phyloP scores from a whole-genome alignment of 495 filamentous ascomycete genomes.

The Collariella sp. region DNA sequence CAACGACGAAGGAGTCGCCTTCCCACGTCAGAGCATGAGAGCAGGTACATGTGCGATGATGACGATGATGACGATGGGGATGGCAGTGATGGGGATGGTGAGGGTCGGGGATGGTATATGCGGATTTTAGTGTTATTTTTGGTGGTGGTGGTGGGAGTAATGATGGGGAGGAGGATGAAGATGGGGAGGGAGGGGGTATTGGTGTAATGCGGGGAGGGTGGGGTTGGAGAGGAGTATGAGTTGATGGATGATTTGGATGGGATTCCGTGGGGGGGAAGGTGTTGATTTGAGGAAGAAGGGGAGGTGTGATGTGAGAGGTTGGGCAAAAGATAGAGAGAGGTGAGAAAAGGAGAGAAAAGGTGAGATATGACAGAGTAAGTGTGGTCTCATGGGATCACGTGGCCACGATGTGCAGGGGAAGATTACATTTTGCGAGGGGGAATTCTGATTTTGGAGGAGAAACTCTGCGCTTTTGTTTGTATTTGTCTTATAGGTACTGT shows the following conservation, averaged over 20 bases:
- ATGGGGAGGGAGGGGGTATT: slow-evolving; percentile 10
- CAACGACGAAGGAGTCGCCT: slow-evolving; percentile 21
- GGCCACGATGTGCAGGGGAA: too few species aligned
- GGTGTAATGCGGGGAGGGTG: too few species aligned
- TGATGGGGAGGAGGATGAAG: slow-evolving; percentile 14
- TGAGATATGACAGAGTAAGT: too few species aligned
- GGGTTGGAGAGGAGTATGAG: slow-evolving; percentile 15
- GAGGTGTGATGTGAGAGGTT: too few species aligned
- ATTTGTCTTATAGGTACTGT: too few species aligned
- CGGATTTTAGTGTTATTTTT: slow-evolving; percentile 42
- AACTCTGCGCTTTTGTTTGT: too few species aligned
- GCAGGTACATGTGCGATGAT: slow-evolving; percentile 34
- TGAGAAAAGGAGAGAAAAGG: too few species aligned
- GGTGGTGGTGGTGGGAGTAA: slow-evolving; percentile 20
- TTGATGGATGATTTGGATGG: slow-evolving; percentile 30
- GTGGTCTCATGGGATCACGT: too few species aligned
- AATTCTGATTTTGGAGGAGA: too few species aligned
- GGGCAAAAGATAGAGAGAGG: too few species aligned
- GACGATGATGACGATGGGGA: slow-evolving; percentile 32
- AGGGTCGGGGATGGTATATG: slow-evolving; percentile 31
- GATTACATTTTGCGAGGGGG: too few species aligned
- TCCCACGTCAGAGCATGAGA: slow-evolving; percentile 37
- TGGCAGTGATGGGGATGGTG: slow-evolving; percentile 18
- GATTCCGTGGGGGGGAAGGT: slow-evolving; percentile 28
- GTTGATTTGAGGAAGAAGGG: slow-evolving; percentile 6